Evolutionary conservation across 257 asterid species (phyloP).

Genomic region (Jasminum sambac): DNA sequence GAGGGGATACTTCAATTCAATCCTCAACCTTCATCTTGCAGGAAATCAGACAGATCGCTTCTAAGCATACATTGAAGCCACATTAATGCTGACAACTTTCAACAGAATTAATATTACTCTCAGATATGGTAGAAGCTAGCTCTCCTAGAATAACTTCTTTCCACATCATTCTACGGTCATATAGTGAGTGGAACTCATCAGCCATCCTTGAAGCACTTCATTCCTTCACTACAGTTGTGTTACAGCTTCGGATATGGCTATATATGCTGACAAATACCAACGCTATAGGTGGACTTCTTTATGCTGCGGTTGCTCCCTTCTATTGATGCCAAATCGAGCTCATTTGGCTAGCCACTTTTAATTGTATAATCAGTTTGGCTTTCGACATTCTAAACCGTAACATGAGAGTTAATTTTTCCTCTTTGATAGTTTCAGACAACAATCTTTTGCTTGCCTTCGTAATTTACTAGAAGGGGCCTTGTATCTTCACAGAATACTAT

Average conservation of each 20-base stretch:
- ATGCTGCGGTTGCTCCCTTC: too few relatives aligned
- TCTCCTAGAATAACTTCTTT: not conserved
- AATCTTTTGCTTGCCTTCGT: not conserved
- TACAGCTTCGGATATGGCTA: not conserved
- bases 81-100: not conserved
- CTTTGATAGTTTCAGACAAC: not conserved
- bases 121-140: not conserved
- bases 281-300: not conserved
- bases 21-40: too few relatives aligned
- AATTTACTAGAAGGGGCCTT: not conserved
- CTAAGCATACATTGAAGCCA: not conserved
- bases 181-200: not conserved
- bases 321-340: not conserved
- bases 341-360: not conserved
- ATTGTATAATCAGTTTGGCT: not conserved
- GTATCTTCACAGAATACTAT: not conserved
- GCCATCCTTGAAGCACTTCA: not conserved
- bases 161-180: not conserved
- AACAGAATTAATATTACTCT: not conserved
- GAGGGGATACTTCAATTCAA: too few relatives aligned
- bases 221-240: not conserved
- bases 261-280: not conserved
- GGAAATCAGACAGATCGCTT: not conserved
- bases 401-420: not conserved
- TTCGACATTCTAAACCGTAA: not conserved